phyloP scores from a whole-genome alignment of 169 alveolate genomes.

The Pseudocohnilembus persalinus region DNA sequence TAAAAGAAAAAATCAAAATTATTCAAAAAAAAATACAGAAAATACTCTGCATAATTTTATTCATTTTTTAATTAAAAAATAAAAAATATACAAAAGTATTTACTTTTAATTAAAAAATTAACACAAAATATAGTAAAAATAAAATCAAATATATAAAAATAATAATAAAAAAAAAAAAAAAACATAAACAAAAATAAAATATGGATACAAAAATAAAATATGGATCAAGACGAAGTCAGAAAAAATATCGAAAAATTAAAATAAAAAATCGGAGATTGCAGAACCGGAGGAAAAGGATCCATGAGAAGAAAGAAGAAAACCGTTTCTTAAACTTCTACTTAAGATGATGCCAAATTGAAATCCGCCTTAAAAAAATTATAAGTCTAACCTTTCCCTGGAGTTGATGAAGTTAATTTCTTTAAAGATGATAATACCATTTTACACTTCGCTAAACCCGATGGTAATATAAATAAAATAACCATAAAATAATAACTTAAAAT shows the following conservation, averaged over 20 bases:
- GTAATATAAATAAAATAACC: neutral
- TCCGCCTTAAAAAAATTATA: slow-evolving; percentile 91
- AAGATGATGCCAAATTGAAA: slow-evolving; percentile 94
- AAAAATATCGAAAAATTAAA: slow-evolving; percentile 92
- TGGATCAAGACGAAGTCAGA: slow-evolving; percentile 77
- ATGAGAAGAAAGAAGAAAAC: slow-evolving; percentile 94
- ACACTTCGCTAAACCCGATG: slow-evolving; percentile 92
- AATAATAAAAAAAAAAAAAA: no score
- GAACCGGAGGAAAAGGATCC: slow-evolving; percentile 96
- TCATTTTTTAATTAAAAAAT: no score
- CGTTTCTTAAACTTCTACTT: slow-evolving; percentile 83
- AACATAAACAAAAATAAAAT: neutral
- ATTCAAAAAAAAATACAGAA: no score
- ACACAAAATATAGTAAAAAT: neutral
- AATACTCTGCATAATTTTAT: no score
- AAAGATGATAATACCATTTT: slow-evolving; percentile 93
- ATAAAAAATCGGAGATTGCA: slow-evolving; percentile 89
- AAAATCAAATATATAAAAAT: no score
- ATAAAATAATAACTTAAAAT: no score
- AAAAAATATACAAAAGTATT: no score
- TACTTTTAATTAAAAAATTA: neutral
- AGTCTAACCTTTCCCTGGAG: slow-evolving; percentile 92
- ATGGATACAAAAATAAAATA: slow-evolving; percentile 22
- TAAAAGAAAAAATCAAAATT: no score
- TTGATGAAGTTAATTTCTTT: slow-evolving; percentile 95